A percentile compares a stretch with the other conserved stretches of the same genome.
Evolutionary conservation across 441 rosid species (phyloP).

Genomic region (Lepidium campestre): DNA sequence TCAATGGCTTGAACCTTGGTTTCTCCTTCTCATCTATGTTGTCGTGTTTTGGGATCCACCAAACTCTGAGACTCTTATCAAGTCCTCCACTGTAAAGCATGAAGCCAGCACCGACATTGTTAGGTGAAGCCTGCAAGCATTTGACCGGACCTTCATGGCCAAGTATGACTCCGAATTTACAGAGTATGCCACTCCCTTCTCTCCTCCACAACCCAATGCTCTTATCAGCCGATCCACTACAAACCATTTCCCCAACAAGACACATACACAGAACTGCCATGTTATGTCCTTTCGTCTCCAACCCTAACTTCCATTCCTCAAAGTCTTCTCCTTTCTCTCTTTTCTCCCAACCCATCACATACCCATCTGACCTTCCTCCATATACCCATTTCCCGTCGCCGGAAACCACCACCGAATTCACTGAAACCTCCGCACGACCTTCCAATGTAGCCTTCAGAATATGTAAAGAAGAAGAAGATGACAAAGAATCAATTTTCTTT

Average conservation of each 20-base stretch:
- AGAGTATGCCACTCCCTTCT: slow-evolving; percentile 47
- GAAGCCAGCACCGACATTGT: slow-evolving; percentile 66
- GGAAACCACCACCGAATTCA: slow-evolving; percentile 70
- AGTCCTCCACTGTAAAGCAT: slow-evolving; percentile 88
- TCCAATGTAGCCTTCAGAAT: slow-evolving; percentile 61
- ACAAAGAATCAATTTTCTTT: slow-evolving; percentile 1
- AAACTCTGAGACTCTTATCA: slow-evolving; percentile 75
- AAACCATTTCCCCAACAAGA: slow-evolving; percentile 53
- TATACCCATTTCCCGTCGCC: slow-evolving; percentile 80
- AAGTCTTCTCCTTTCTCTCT: slow-evolving; percentile 34
- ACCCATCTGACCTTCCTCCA: slow-evolving; percentile 90
- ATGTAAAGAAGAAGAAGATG: slow-evolving; percentile 34
- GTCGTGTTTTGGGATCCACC: slow-evolving; percentile 79
- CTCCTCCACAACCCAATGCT: slow-evolving; percentile 73
- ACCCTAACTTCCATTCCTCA: slow-evolving; percentile 53
- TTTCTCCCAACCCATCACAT: slow-evolving; percentile 75
- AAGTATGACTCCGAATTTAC: slow-evolving; percentile 44
- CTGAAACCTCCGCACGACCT: slow-evolving; percentile 67
- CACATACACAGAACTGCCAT: slow-evolving; percentile 81
- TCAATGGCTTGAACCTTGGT: slow-evolving; percentile 16
- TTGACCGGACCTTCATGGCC: slow-evolving; percentile 93
- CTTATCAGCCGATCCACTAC: slow-evolving; percentile 87
- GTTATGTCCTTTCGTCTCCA: slow-evolving; percentile 60
- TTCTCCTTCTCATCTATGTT: slow-evolving; percentile 15
- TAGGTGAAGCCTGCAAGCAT: slow-evolving; percentile 73